Conservation (phyloP, 371 early-diverging fungal genomes). For the Cokeromyces recurvatus region DNA sequence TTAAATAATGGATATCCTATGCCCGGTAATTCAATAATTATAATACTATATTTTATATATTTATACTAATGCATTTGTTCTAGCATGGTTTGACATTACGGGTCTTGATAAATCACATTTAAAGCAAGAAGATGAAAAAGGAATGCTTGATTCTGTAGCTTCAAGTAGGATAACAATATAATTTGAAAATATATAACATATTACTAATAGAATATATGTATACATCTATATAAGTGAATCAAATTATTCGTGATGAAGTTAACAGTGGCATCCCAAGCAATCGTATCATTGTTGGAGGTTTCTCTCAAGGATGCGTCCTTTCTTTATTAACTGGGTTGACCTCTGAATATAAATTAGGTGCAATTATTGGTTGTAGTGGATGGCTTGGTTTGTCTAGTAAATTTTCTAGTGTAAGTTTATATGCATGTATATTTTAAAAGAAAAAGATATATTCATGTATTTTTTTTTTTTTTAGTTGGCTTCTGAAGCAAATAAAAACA, state of each 20-base stretch:
- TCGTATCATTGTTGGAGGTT: slow-evolving; percentile 91
- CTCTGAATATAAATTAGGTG: slow-evolving; percentile 63
- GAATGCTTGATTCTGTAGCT: slow-evolving; percentile 64
- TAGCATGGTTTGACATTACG: slow-evolving; percentile 78
- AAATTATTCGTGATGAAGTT: slow-evolving; percentile 74
- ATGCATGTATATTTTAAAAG: neutral
- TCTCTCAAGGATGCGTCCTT: slow-evolving; percentile 92
- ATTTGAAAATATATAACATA: neutral
- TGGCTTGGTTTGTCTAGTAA: slow-evolving; percentile 73
- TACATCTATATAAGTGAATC: slow-evolving; percentile 58
- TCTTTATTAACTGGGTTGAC: slow-evolving; percentile 72
- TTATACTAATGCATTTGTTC: neutral
- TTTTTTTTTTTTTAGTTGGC: slow-evolving; percentile 35
- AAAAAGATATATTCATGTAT: too few relatives aligned
- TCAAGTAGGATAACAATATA: slow-evolving; percentile 33
- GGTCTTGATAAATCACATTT: slow-evolving; percentile 46
- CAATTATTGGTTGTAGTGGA: slow-evolving; percentile 69
- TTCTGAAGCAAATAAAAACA: slow-evolving; percentile 66
- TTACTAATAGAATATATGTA: neutral
- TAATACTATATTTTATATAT: slow-evolving; percentile 3
- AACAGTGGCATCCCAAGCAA: slow-evolving; percentile 76
- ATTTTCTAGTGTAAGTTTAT: slow-evolving; percentile 38
- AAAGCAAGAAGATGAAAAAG: slow-evolving; percentile 70
- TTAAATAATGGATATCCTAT: slow-evolving; percentile 81
- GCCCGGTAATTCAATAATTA: slow-evolving; percentile 61